Evolutionary conservation across 345 rosid species (phyloP), one percentile per base, ranked within the genome.

Genomic region (Trapa incisa): DNA sequence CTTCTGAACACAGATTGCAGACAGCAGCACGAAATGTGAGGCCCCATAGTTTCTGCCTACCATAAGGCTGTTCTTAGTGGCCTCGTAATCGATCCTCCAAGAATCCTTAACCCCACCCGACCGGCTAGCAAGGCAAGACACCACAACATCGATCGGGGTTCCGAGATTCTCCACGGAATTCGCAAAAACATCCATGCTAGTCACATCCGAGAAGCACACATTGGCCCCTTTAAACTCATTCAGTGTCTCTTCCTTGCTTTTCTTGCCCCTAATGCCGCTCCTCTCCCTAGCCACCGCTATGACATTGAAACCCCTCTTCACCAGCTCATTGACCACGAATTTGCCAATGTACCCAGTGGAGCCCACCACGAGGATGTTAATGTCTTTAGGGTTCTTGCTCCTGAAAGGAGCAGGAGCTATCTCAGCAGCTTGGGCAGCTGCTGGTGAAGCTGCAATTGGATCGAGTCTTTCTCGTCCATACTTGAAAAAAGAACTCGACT

Each of bases 311-410:
- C 97, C 94, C 78, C 92, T 87, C 37, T 74, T 77, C 61, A 88
- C 80, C 66, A 93, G 75, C 80, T 90, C 94, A 65, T 77, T 81
- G 32, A 86, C 94, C 32, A 90, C 97, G 79, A 93, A 90, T 67
- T 84, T 90, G 4, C 98, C 98, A 32, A 93, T 87, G 72, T 93
- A 93, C 48, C 97, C 98, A 45, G 98, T 93, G 16, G 98, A 89
- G 73, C 97, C 98, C 78, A 83, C 91, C 5, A 88, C 89, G 67
- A 90, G 67, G 58, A 93, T 69, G 73, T 93, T 93, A 52, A 90
- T 73, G 56, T 88, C 96, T 37, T 76, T 68, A 0, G 91, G 81
- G 67, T 37, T 73, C 71, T 84, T 93, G 83, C 47, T 77, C 75
- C 96, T 83, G 64, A 90, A 90, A 33, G 75, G 61, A 32, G 70